Conservation (phyloP, 73 alveolate genomes). For the Effrenium voratum region DNA sequence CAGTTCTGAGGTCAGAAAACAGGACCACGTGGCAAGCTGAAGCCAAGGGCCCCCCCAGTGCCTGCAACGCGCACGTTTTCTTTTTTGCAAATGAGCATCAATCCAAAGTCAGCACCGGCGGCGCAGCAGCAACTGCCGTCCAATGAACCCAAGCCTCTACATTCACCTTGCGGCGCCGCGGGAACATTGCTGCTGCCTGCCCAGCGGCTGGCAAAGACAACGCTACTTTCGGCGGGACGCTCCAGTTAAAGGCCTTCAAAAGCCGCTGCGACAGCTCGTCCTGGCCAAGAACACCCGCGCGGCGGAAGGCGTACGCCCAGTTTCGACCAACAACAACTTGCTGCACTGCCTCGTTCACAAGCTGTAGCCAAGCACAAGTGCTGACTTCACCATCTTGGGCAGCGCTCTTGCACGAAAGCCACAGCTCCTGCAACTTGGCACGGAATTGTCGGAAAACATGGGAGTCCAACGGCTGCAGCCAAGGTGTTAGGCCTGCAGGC, state of each 20-base stretch:
- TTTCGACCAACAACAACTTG: not conserved
- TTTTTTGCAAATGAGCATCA: not conserved
- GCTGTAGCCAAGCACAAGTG: not conserved
- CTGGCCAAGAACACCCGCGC: too few species aligned
- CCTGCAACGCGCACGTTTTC: not conserved
- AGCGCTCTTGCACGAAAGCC: constrained; percentile 8
- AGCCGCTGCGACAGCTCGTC: too few species aligned
- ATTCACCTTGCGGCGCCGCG: not conserved
- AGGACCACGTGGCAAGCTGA: not conserved
- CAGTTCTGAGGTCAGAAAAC: not conserved
- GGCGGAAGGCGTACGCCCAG: too few species aligned
- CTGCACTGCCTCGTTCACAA: not conserved
- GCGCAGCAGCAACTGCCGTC: not conserved
- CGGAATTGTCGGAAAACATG: not conserved
- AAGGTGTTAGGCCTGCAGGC: not conserved
- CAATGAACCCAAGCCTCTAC: not conserved
- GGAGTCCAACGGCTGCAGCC: not conserved
- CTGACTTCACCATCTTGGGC: not conserved
- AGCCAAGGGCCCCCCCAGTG: not conserved
- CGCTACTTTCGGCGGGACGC: too few species aligned
- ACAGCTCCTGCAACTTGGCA: not conserved
- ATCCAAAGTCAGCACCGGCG: not conserved
- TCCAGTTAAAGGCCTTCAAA: too few species aligned
- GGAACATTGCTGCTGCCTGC: not conserved
- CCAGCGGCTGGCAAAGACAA: not conserved